Evolutionary conservation across 2,329 filamentous ascomycete species (phyloP).

Genomic region (Sporothrix protearum): DNA sequence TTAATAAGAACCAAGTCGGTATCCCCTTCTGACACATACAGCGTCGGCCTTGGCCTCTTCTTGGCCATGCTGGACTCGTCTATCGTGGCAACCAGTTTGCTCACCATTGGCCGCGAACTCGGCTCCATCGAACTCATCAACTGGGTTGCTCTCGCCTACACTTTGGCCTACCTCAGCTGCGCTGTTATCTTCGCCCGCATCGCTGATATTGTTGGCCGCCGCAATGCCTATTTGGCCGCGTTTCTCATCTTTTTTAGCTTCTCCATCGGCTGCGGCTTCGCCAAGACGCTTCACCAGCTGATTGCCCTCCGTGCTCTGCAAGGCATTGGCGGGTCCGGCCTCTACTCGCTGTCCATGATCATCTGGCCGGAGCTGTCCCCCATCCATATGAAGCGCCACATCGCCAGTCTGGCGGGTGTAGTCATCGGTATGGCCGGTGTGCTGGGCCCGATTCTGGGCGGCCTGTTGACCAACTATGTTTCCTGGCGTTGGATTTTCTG

Average conservation of each 20-base stretch:
- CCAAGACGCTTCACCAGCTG: constrained; percentile 44
- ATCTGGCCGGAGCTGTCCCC: constrained; percentile 52
- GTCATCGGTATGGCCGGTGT: constrained; percentile 49
- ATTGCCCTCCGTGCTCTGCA: constrained; percentile 49
- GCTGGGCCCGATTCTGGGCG: constrained; percentile 51
- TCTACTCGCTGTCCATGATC: constrained; percentile 57
- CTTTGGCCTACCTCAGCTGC: constrained; percentile 55
- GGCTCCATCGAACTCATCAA: constrained; percentile 44
- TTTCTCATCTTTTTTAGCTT: constrained; percentile 55
- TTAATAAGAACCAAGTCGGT: too few species aligned
- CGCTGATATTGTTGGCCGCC: constrained; percentile 54
- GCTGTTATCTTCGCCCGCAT: constrained; percentile 54
- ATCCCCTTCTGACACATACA: constrained; percentile 30
- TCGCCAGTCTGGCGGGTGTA: constrained; percentile 48
- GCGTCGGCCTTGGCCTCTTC: constrained; percentile 51
- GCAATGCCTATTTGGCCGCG: constrained; percentile 48
- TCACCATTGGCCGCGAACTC: constrained; percentile 54
- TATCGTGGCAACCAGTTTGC: constrained; percentile 57
- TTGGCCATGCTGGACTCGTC: constrained; percentile 58
- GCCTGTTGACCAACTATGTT: constrained; percentile 47
- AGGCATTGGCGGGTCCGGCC: constrained; percentile 51
- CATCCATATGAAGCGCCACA: constrained; percentile 38
- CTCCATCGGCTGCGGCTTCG: constrained; percentile 53
- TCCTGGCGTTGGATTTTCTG: constrained; percentile 57
- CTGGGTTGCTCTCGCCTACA: constrained; percentile 56